Evolutionary conservation across 139 green algal genomes (phyloP).

Genomic region (Micromonas pusilla): DNA sequence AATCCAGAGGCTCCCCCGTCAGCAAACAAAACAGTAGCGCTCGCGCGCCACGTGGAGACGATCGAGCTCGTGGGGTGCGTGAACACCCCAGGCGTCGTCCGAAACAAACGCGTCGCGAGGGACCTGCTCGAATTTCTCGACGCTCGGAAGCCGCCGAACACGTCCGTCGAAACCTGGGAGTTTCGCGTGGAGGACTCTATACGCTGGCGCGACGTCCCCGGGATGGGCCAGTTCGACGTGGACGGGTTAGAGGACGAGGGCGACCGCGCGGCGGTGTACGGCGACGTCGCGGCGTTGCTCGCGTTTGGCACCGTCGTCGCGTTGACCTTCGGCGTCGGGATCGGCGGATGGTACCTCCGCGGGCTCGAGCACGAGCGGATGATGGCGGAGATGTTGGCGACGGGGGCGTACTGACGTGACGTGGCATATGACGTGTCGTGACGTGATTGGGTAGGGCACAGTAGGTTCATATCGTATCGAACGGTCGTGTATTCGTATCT

Average conservation of each 20-base stretch:
- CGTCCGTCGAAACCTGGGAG: neutral
- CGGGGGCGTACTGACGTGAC: neutral
- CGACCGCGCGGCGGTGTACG: neutral
- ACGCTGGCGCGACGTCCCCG: neutral
- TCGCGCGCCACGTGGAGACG: neutral
- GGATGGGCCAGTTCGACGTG: slow-evolving; percentile 9
- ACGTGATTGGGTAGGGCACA: neutral
- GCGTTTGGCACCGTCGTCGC: slow-evolving; percentile 4
- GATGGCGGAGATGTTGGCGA: neutral
- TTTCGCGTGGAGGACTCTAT: neutral
- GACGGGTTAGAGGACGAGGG: slow-evolving; percentile 13
- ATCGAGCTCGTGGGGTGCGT: neutral
- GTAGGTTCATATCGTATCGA: too few relatives aligned
- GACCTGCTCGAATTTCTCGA: slow-evolving; percentile 18
- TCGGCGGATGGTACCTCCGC: neutral
- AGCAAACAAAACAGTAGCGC: neutral
- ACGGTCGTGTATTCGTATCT: too few relatives aligned
- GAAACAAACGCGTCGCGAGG: neutral
- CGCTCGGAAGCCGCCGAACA: neutral
- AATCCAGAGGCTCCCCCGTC: neutral
- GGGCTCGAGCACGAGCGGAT: neutral
- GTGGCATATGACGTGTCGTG: neutral
- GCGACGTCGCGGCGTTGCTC: neutral
- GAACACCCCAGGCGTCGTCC: neutral
- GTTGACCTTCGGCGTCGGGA: neutral